Evolutionary conservation across 257 asterid genomes (phyloP).

Genomic region (Solanum piurae): DNA sequence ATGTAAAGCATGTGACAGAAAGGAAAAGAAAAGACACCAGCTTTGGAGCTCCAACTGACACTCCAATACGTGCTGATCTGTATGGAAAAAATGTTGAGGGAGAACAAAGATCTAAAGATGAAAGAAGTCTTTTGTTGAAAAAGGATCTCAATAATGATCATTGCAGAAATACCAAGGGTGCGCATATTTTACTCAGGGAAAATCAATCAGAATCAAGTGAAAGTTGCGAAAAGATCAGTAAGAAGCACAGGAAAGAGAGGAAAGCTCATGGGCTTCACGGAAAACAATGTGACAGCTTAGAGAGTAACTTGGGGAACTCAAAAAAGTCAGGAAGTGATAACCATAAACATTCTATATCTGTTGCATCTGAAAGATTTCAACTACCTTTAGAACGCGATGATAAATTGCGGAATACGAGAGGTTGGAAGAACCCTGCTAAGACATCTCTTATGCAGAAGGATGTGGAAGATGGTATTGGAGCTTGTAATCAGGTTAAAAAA

Average conservation of each 20-base stretch:
- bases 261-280: slow-evolving; percentile 14
- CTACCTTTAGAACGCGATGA: slow-evolving; percentile 21
- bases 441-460: slow-evolving; percentile 29
- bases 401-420: slow-evolving; percentile 9
- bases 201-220: slow-evolving; percentile 14
- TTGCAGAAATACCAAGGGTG: slow-evolving; percentile 12
- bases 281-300: slow-evolving; percentile 4
- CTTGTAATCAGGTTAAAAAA: slow-evolving; percentile 27
- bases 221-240: slow-evolving; percentile 6
- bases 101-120: slow-evolving; percentile 20
- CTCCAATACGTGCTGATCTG: slow-evolving; percentile 3
- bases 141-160: slow-evolving; percentile 17
- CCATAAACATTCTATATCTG: slow-evolving; percentile 18
- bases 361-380: slow-evolving; percentile 12
- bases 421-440: slow-evolving; percentile 17
- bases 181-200: slow-evolving; percentile 13
- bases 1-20: slow-evolving; percentile 18
- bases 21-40: slow-evolving; percentile 35
- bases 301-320: slow-evolving; percentile 14
- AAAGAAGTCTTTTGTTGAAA: slow-evolving; percentile 7
- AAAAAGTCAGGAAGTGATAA: slow-evolving; percentile 29
- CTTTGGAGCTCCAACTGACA: slow-evolving; percentile 8
- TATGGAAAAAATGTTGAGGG: slow-evolving; percentile 17
- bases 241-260: slow-evolving; percentile 15
- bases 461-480: slow-evolving; percentile 12